Conservation (phyloP, 1,284 basidiomycete species). For the Austroboletus niveus region DNA sequence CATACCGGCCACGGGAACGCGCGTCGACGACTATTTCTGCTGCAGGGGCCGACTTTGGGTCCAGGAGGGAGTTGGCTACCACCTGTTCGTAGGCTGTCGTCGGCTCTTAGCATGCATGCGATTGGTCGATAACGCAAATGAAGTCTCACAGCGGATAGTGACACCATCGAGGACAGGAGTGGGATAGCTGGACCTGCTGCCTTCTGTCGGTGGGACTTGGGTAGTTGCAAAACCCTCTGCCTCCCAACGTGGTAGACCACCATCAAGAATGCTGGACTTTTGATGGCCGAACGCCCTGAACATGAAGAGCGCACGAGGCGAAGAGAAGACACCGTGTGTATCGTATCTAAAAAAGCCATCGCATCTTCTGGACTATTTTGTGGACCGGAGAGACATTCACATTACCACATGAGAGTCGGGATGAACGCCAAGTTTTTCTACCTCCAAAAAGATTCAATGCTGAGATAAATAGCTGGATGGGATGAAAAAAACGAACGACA, state of each 20-base stretch:
- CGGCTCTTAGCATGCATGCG: slow-evolving; percentile 17
- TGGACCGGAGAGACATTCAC: slow-evolving; percentile 36
- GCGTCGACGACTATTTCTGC: slow-evolving; percentile 87
- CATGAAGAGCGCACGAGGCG: slow-evolving; percentile 89
- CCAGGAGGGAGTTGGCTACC: slow-evolving; percentile 62
- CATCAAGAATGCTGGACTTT: slow-evolving; percentile 84
- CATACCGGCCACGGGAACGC: slow-evolving; percentile 72
- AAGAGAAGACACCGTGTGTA: slow-evolving; percentile 82
- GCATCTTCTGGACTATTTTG: slow-evolving; percentile 5
- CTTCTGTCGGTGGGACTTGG: slow-evolving; percentile 37
- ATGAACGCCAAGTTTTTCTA: slow-evolving; percentile 75
- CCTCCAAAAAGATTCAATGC: slow-evolving; percentile 7
- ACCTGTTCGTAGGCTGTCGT: slow-evolving; percentile 79
- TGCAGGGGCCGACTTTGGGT: slow-evolving; percentile 41
- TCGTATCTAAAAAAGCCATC: slow-evolving; percentile 65
- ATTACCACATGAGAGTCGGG: slow-evolving; percentile 81
- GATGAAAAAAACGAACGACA: slow-evolving; percentile 57
- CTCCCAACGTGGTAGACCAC: slow-evolving; percentile 85
- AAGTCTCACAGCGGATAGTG: slow-evolving; percentile 59
- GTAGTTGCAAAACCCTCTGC: slow-evolving; percentile 69
- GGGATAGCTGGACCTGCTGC: slow-evolving; percentile 45
- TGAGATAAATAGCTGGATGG: background rate
- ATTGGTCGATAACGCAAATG: slow-evolving; percentile 18
- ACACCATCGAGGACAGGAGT: slow-evolving; percentile 49
- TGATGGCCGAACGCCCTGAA: slow-evolving; percentile 88